Percentiles rank a stretch among this genome's conserved stretches.
phyloP scores from a whole-genome alignment of 192 early-diverging fungal species.

The Backusella westeae region DNA sequence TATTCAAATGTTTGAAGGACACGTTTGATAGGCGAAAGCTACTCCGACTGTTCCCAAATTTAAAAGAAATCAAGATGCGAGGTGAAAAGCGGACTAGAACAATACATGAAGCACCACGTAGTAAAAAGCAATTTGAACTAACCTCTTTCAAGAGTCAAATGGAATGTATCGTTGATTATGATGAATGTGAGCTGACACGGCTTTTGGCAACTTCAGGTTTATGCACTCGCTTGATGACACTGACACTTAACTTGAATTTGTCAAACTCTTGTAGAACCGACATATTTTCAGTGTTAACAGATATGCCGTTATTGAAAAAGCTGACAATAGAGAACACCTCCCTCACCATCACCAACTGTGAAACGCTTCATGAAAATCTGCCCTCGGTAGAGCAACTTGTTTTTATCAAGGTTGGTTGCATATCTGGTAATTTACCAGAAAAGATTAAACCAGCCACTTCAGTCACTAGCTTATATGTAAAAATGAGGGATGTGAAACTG shows the following conservation, averaged over 20 bases:
- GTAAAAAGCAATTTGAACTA: neutral
- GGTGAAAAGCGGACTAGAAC: neutral
- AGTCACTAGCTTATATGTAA: neutral
- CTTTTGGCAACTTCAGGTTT: neutral
- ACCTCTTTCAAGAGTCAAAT: neutral
- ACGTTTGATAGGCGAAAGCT: neutral
- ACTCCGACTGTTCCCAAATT: neutral
- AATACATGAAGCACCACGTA: neutral
- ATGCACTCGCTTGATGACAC: neutral
- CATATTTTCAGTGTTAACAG: neutral
- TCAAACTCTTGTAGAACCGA: neutral
- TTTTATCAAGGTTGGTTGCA: neutral
- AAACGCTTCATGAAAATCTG: neutral
- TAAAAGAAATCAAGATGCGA: neutral
- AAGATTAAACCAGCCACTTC: neutral
- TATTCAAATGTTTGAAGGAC: neutral
- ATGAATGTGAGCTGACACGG: neutral
- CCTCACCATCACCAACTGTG: neutral
- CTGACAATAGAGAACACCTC: neutral
- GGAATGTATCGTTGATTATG: neutral
- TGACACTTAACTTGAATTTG: neutral
- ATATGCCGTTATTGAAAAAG: neutral
- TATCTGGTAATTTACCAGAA: neutral
- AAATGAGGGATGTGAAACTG: conserved; percentile 2
- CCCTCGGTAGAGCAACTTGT: neutral